A percentile compares a stretch with the other conserved stretches of the same genome.
These are phyloP conservation scores for Vitis rotundifolia DNA, from an alignment of 164 flowering plant genomes.

Conservation along the genomic window DNA sequence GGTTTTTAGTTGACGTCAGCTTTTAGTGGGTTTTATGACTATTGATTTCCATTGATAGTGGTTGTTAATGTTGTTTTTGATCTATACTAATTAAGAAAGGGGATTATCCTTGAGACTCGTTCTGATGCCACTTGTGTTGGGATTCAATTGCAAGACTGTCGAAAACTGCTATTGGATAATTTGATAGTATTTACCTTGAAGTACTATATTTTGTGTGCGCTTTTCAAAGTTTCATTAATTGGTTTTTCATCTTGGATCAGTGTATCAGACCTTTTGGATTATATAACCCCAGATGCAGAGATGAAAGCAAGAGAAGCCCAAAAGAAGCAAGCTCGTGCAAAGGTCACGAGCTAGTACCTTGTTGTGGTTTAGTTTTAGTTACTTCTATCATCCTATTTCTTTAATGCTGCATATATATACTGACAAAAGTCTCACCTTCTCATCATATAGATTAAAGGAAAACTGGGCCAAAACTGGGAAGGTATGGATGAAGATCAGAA, in stretches of 20 bases:
- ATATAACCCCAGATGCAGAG: constrained; percentile 82
- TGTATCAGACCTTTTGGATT: constrained; percentile 91
- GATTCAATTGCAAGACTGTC: no score
- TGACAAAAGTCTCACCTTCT: background rate
- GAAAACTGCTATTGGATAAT: background rate
- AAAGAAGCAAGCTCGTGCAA: constrained; percentile 77
- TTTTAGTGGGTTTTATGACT: no score
- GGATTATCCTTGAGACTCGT: no score
- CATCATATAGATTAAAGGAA: constrained; percentile 56
- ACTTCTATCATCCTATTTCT: no score
- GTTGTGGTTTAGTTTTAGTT: no score
- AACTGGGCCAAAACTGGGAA: constrained; percentile 55
- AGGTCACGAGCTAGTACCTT: constrained; percentile 39
- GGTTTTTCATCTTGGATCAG: constrained; percentile 38
- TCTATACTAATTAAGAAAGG: no score
- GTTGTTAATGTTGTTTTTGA: no score
- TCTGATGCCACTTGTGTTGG: no score
- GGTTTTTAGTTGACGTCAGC: no score
- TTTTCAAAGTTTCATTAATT: background rate
- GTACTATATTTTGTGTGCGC: background rate
- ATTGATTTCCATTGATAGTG: no score
- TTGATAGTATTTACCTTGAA: background rate
- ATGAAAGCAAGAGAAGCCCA: constrained; percentile 76
- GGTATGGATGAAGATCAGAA: constrained; percentile 48
- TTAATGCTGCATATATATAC: background rate